Conservation (phyloP, 2,329 filamentous ascomycete genomes). For the Pseudogymnoascus sp. region DNA sequence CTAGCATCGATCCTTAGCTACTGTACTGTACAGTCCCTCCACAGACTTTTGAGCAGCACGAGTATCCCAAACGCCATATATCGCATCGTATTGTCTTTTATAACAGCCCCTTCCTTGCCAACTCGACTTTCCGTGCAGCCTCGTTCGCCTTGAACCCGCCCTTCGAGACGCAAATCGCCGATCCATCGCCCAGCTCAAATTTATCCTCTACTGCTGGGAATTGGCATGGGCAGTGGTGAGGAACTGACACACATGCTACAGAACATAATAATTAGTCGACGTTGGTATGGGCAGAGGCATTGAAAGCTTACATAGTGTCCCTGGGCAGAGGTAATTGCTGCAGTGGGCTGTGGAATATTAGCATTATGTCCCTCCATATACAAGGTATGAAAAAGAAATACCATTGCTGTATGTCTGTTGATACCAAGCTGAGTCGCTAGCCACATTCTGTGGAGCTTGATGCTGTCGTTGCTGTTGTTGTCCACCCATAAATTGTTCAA, state of each 20-base stretch:
- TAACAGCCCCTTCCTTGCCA: constrained; percentile 71
- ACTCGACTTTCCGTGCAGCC: constrained; percentile 66
- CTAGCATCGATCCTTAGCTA: too few species aligned
- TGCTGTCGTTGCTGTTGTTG: constrained; percentile 53
- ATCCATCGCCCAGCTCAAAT: constrained; percentile 64
- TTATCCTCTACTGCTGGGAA: constrained; percentile 73
- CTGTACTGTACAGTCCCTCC: too few species aligned
- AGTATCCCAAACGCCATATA: constrained; percentile 3
- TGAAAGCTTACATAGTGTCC: constrained; percentile 55
- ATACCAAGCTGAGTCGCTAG: constrained; percentile 79
- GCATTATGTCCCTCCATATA: constrained; percentile 1
- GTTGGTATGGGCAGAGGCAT: background rate
- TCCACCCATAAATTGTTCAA: constrained; percentile 81
- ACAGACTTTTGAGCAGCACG: too few species aligned
- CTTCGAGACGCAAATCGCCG: constrained; percentile 65
- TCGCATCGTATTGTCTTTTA: constrained; percentile 30
- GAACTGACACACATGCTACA: constrained; percentile 81
- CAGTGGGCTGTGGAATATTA: constrained; percentile 57
- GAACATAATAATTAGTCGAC: background rate
- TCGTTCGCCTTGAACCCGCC: constrained; percentile 68
- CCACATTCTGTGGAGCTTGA: constrained; percentile 66
- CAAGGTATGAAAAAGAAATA: constrained; percentile 29
- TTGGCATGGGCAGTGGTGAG: constrained; percentile 92
- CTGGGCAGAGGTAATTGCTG: constrained; percentile 88
- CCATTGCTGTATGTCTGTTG: constrained; percentile 61